A percentile compares a stretch with the other conserved stretches of the same genome.
These are phyloP conservation scores for Ustilago curta DNA, from an alignment of 1,284 basidiomycete genomes.

Conservation along the genomic window DNA sequence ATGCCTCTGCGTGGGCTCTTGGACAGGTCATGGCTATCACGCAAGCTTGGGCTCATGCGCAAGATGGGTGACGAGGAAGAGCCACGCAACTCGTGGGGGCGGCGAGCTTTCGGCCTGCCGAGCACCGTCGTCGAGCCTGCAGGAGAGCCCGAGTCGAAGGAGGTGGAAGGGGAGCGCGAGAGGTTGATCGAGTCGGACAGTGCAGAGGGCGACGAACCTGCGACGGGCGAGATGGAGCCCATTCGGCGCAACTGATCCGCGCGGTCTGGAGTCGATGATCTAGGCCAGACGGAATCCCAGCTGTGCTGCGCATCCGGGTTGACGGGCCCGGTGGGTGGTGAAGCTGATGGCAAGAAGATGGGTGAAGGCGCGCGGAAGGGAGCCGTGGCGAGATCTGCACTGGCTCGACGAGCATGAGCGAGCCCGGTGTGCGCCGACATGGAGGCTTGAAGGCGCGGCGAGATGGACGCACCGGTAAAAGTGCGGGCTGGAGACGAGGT, in stretches of 20 bases:
- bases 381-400: slow-evolving; percentile 27
- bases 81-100: slow-evolving; percentile 48
- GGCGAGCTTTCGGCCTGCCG: slow-evolving; percentile 44
- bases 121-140: slow-evolving; percentile 26
- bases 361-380: slow-evolving; percentile 45
- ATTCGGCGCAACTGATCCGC: slow-evolving; percentile 40
- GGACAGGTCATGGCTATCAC: slow-evolving; percentile 27
- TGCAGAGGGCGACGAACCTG: slow-evolving; percentile 34
- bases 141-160: slow-evolving; percentile 37
- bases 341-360: slow-evolving; percentile 36
- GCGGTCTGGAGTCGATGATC: slow-evolving; percentile 42
- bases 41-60: slow-evolving; percentile 27
- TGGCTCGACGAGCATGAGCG: slow-evolving; percentile 34
- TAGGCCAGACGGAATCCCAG: slow-evolving; percentile 62
- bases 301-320: slow-evolving; percentile 55
- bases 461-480: slow-evolving; percentile 45
- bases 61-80: slow-evolving; percentile 44
- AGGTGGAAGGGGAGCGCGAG: slow-evolving; percentile 41
- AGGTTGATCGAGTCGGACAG: slow-evolving; percentile 32
- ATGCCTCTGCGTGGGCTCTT: slow-evolving; percentile 39
- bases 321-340: slow-evolving; percentile 29
- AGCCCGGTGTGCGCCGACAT: slow-evolving; percentile 37
- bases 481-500: slow-evolving; percentile 50
- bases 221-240: slow-evolving; percentile 38
- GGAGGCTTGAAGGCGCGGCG: slow-evolving; percentile 56